Evolutionary conservation across 2,329 filamentous ascomycete species (phyloP).

Genomic region (Xylariaceae sp.): DNA sequence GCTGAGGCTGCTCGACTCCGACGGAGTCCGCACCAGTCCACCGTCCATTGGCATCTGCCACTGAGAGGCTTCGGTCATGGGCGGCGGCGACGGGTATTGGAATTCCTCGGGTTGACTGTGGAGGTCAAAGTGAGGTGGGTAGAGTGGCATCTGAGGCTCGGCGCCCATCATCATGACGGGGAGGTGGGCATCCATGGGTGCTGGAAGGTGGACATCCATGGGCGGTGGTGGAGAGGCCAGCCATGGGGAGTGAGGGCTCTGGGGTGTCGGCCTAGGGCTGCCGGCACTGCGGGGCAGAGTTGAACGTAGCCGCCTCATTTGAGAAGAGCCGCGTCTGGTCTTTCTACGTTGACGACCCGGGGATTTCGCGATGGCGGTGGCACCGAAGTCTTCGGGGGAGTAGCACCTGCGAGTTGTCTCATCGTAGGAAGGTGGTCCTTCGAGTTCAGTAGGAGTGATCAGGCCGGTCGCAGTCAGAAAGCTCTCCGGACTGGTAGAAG

Average conservation of each 20-base stretch:
- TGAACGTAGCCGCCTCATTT: slow-evolving; percentile 15
- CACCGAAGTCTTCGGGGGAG: slow-evolving; percentile 15
- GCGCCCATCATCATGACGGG: slow-evolving; percentile 21
- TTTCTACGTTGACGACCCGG: slow-evolving; percentile 18
- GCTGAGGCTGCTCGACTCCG: slow-evolving; percentile 17
- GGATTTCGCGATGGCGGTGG: slow-evolving; percentile 15
- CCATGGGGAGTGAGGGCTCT: slow-evolving; percentile 21
- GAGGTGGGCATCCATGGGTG: slow-evolving; percentile 15
- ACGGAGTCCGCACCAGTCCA: slow-evolving; percentile 7
- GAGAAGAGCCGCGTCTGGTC: slow-evolving; percentile 18
- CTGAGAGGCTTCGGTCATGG: slow-evolving; percentile 17
- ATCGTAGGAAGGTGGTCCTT: slow-evolving; percentile 18
- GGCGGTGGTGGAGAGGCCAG: slow-evolving; percentile 16
- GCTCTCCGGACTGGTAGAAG: slow-evolving; percentile 15
- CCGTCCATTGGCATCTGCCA: slow-evolving; percentile 17
- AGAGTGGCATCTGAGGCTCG: slow-evolving; percentile 18
- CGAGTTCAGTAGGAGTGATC: slow-evolving; percentile 19
- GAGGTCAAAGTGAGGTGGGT: slow-evolving; percentile 21
- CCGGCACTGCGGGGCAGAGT: slow-evolving; percentile 19
- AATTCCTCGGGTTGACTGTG: slow-evolving; percentile 20
- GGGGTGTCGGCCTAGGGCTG: slow-evolving; percentile 15
- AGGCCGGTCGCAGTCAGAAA: slow-evolving; percentile 16
- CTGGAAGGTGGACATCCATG: slow-evolving; percentile 12
- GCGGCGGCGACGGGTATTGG: slow-evolving; percentile 23
- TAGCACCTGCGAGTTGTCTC: slow-evolving; percentile 16